phyloP scores from a whole-genome alignment of 2,329 filamentous ascomycete genomes.

The Pseudogymnoascus sp. region DNA sequence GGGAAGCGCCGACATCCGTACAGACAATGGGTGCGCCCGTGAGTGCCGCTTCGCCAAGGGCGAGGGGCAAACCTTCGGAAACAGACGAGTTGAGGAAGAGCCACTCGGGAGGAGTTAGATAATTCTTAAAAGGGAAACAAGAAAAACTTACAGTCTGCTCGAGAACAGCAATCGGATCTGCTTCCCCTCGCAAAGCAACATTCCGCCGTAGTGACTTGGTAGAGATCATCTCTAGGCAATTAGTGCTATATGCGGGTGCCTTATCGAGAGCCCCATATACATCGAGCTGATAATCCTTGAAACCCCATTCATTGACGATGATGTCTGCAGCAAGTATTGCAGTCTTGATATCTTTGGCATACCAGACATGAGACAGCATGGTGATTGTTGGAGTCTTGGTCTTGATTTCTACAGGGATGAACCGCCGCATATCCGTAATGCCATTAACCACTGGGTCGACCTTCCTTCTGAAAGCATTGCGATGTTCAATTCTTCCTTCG shows the following conservation, averaged over 20 bases:
- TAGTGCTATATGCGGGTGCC: constrained; percentile 54
- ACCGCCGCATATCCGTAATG: constrained; percentile 55
- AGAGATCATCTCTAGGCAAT: constrained; percentile 42
- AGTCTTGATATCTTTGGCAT: constrained; percentile 57
- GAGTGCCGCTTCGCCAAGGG: constrained; percentile 51
- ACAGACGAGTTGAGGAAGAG: constrained; percentile 52
- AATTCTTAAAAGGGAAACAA: neutral
- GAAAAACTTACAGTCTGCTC: constrained; percentile 36
- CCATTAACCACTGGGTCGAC: constrained; percentile 61
- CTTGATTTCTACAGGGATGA: constrained; percentile 53
- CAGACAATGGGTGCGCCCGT: constrained; percentile 51
- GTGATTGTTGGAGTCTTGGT: constrained; percentile 55
- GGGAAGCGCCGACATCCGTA: constrained; percentile 50
- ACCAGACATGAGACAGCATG: constrained; percentile 57
- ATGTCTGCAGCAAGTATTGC: constrained; percentile 58
- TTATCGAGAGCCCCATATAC: constrained; percentile 60
- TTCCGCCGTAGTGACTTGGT: constrained; percentile 26
- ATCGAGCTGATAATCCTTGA: constrained; percentile 55
- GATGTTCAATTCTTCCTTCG: constrained; percentile 50
- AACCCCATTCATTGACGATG: constrained; percentile 61
- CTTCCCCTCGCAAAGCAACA: constrained; percentile 35
- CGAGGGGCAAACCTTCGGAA: constrained; percentile 50
- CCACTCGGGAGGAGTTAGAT: constrained; percentile 29
- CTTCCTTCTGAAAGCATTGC: constrained; percentile 52
- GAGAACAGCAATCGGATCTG: constrained; percentile 38